Conservation (phyloP, 2,329 filamentous ascomycete genomes). For the Trichophyton verrucosum region DNA sequence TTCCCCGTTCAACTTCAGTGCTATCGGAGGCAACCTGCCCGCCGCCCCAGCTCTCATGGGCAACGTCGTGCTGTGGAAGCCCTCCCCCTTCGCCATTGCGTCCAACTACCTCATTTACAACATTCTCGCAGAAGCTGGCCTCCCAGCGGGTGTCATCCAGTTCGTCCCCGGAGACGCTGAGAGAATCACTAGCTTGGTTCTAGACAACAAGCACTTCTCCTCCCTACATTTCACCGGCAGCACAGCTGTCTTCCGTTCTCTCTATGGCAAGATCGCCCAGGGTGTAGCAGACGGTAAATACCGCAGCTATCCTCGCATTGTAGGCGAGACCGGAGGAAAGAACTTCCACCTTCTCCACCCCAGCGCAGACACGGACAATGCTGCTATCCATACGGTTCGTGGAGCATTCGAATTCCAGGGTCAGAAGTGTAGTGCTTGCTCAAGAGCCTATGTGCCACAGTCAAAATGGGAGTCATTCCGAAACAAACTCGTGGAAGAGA, state of each 20-base stretch:
- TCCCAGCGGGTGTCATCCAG: constrained; percentile 82
- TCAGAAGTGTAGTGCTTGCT: constrained; percentile 82
- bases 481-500: constrained; percentile 54
- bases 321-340: constrained; percentile 86
- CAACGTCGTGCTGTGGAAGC: constrained; percentile 95
- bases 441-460: constrained; percentile 63
- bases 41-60: constrained; percentile 76
- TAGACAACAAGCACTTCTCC: constrained; percentile 68
- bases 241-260: constrained; percentile 76
- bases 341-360: constrained; percentile 80
- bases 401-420: constrained; percentile 85
- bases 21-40: constrained; percentile 78
- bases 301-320: constrained; percentile 72
- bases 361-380: constrained; percentile 65
- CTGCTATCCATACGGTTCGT: constrained; percentile 68
- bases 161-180: constrained; percentile 83
- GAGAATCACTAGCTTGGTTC: constrained; percentile 64
- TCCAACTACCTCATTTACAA: constrained; percentile 84
- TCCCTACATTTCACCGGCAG: constrained; percentile 93
- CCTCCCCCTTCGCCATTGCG: constrained; percentile 77
- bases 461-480: constrained; percentile 64
- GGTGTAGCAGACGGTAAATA: constrained; percentile 74
- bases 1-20: constrained; percentile 94
- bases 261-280: constrained; percentile 75
- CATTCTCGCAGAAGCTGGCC: constrained; percentile 79